phyloP scores from a whole-genome alignment of 2,329 filamentous ascomycete species.

The Paraconiothyrium brasiliense region DNA sequence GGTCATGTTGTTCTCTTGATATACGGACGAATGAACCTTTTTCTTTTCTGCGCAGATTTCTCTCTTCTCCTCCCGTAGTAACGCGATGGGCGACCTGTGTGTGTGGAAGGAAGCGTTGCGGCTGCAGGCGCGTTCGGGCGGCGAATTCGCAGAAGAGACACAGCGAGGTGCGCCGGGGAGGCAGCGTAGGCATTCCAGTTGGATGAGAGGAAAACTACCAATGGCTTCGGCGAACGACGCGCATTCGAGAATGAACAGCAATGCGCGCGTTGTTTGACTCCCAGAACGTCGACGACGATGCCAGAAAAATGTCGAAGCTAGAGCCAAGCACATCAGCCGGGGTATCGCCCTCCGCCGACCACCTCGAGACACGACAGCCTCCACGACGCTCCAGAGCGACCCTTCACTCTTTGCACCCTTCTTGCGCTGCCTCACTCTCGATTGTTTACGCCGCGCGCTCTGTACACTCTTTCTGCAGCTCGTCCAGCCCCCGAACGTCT shows the following conservation, averaged over 20 bases:
- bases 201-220: not conserved
- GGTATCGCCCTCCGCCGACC: not conserved
- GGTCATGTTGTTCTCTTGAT: not conserved
- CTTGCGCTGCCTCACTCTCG: constrained; percentile 1
- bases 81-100: constrained; percentile 33
- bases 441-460: constrained; percentile 3
- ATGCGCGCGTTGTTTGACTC: not conserved
- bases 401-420: not conserved
- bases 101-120: constrained; percentile 40
- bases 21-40: not conserved
- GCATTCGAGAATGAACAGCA: not conserved
- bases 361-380: constrained; percentile 10
- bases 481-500: not conserved
- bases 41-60: not conserved
- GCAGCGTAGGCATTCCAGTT: constrained; percentile 39
- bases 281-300: not conserved
- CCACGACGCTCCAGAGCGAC: constrained; percentile 9
- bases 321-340: not conserved
- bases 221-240: not conserved
- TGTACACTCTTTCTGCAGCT: constrained; percentile 5
- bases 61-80: not conserved
- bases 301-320: constrained; percentile 5
- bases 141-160: constrained; percentile 55
- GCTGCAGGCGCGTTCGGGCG: constrained; percentile 29
- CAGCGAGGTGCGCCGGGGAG: constrained; percentile 40